A percentile compares a stretch with the other conserved stretches of the same genome.
Evolutionary conservation across 805 yeast species (phyloP).

Genomic region (Metschnikowia dekortorum): DNA sequence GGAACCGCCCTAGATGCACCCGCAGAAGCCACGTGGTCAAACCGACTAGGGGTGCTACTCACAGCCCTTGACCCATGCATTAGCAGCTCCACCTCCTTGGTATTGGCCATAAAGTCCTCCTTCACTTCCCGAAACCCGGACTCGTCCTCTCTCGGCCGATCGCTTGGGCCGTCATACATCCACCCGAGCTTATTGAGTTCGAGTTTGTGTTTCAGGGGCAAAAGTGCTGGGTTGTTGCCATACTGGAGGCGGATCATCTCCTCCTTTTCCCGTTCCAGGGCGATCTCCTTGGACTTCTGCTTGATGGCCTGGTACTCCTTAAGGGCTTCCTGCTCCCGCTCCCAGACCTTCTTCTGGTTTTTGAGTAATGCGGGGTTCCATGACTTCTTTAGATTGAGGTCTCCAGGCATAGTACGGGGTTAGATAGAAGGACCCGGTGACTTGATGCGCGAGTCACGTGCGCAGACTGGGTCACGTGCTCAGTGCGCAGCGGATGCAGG

Average conservation of each 20-base stretch:
- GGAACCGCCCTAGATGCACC: conserved; percentile 20
- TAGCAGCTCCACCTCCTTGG: conserved; percentile 45
- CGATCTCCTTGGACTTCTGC: conserved; percentile 60
- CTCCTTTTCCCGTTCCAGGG: conserved; percentile 55
- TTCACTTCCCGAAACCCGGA: conserved; percentile 35
- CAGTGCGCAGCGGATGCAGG: too few relatives aligned
- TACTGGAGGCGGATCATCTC: conserved; percentile 49
- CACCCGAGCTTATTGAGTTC: conserved; percentile 59
- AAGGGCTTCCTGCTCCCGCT: conserved; percentile 70
- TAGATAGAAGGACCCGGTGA: not conserved
- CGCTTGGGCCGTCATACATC: conserved; percentile 66
- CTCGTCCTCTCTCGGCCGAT: conserved; percentile 24
- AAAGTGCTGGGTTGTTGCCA: conserved; percentile 33
- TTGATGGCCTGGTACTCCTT: conserved; percentile 63
- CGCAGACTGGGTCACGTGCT: not conserved
- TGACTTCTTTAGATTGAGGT: conserved; percentile 85
- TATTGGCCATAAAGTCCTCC: conserved; percentile 27
- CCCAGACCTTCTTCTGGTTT: conserved; percentile 83
- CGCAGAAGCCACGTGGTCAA: conserved; percentile 21
- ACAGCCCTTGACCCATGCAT: conserved; percentile 50
- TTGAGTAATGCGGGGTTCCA: conserved; percentile 91
- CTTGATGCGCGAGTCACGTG: conserved; percentile 1
- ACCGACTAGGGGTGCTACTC: conserved; percentile 24
- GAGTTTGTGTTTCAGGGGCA: conserved; percentile 31
- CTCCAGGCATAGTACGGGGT: conserved; percentile 52